Base-by-base conservation (phyloP, 129 eudicot genomes). In the Logfia minima region DNA sequence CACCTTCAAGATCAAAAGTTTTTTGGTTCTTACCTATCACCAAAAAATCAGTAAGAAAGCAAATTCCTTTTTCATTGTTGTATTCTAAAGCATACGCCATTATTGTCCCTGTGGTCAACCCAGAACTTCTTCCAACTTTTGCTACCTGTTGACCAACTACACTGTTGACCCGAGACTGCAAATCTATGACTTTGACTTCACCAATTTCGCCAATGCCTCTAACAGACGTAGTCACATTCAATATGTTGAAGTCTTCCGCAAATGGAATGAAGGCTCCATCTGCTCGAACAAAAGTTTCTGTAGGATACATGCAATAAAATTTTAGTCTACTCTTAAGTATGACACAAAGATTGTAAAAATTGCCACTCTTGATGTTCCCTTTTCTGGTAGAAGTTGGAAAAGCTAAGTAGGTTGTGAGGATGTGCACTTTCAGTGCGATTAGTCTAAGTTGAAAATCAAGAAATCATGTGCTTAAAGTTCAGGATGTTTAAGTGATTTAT, bases 241-340 rank as follows among this genome's bases (percentile, higher is more conserved):
- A 75, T 68, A 92, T 71, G 68, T 89, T 56, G 8, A 92, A 89
- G 59, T 92, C 96, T 59, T 92, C 96, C 0, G 97, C 78, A 79
- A 92, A 92, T 29, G 97, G 97, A 63, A 92, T 89, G 84, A 92
- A 92, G 16, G 97, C 97, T 19, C 97, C 97, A 79, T 92, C 97
- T 37, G 97, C 97, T 80, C 97, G 87, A 70, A 92, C 95, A 77
- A 92, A 92, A 63, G 97, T 92, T 81, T 92, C 97, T 91, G 87
- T 86, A 82, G 52, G 60, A 86, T 28, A 24, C 9, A 21, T 51
- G 56, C 3, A 71, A 62, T 32, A 75, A 80, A 70, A 39, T 78
- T 48, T 78, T 78, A 70, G 71, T 26, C 39, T 68, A 59, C 43
- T 55, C 41, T 21, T 55, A 8, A 24, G 16, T 56, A 32, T 64